A percentile compares a stretch with the other conserved stretches of the same genome.
Evolutionary conservation across 2,329 filamentous ascomycete species (phyloP).

Genomic region (Davidsoniella neocaledoniae): DNA sequence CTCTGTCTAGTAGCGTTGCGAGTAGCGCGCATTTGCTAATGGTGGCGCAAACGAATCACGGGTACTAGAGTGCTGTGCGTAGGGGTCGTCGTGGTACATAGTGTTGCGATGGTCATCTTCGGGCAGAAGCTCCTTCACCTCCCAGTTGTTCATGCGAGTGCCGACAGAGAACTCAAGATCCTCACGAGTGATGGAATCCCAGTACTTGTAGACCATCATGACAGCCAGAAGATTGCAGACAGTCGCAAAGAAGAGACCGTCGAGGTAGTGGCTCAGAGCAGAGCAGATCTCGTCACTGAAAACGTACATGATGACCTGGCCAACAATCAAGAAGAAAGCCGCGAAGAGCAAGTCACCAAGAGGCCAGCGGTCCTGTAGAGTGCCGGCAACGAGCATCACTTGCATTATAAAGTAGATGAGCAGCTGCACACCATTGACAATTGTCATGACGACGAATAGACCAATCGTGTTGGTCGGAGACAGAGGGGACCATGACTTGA

Average conservation of each 20-base stretch:
- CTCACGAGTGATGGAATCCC: slow-evolving; percentile 97
- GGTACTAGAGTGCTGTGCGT: slow-evolving; percentile 26
- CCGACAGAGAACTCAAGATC: slow-evolving; percentile 97
- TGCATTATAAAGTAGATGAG: slow-evolving; percentile 78
- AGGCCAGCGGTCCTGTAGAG: slow-evolving; percentile 89
- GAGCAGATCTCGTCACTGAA: slow-evolving; percentile 76
- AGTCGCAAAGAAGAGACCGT: slow-evolving; percentile 87
- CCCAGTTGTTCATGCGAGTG: slow-evolving; percentile 92
- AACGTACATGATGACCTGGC: slow-evolving; percentile 84
- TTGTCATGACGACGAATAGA: slow-evolving; percentile 79
- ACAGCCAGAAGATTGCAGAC: slow-evolving; percentile 85
- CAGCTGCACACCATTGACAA: slow-evolving; percentile 76
- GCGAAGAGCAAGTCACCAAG: slow-evolving; percentile 83
- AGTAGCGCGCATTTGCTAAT: slow-evolving; percentile 3
- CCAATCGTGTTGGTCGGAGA: slow-evolving; percentile 73
- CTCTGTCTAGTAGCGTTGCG: slow-evolving; percentile 11
- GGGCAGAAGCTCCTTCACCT: slow-evolving; percentile 78
- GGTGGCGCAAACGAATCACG: slow-evolving; percentile 15
- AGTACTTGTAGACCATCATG: slow-evolving; percentile 99
- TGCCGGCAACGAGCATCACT: slow-evolving; percentile 72
- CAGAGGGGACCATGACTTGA: slow-evolving; percentile 79
- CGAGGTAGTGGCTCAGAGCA: slow-evolving; percentile 75
- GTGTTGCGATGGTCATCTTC: slow-evolving; percentile 65
- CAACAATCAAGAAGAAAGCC: slow-evolving; percentile 76
- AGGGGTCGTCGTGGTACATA: slow-evolving; percentile 53